Evolutionary conservation across 305 asterid species (phyloP).

Genomic region (Fraxinus dipetala): DNA sequence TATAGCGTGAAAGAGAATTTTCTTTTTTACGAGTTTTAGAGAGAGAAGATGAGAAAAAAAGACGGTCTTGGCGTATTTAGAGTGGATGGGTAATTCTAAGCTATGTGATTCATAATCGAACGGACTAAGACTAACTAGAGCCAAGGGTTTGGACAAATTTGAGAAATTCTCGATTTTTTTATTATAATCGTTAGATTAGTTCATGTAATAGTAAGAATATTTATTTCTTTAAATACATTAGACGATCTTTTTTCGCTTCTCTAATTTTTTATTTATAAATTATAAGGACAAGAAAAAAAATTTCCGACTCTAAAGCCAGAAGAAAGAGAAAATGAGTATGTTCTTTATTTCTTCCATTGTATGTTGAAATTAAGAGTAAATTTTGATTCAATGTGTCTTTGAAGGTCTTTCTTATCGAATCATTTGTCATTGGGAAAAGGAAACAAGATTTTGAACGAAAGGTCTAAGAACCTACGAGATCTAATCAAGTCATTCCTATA

Average conservation of each 20-base stretch:
- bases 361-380: background rate
- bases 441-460: conserved; percentile 54
- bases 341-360: background rate
- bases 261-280: background rate
- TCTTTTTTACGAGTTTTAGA: background rate
- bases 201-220: background rate
- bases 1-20: background rate
- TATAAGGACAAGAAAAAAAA: background rate
- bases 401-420: conserved; percentile 39
- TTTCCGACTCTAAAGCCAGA: background rate
- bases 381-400: background rate
- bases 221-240: background rate
- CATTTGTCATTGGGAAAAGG: conserved; percentile 56
- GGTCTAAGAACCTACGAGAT: conserved; percentile 38
- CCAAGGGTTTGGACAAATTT: background rate
- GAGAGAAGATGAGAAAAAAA: background rate
- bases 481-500: conserved; percentile 31
- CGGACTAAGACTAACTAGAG: background rate
- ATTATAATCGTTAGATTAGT: background rate
- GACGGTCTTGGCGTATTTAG: too few relatives aligned
- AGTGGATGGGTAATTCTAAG: background rate
- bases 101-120: background rate
- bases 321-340: background rate
- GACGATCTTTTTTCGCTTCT: background rate
- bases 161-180: background rate